Percentiles rank a stretch among this genome's conserved stretches.
phyloP scores from a whole-genome alignment of 495 filamentous ascomycete genomes.

The Parathielavia hyrcaniae region DNA sequence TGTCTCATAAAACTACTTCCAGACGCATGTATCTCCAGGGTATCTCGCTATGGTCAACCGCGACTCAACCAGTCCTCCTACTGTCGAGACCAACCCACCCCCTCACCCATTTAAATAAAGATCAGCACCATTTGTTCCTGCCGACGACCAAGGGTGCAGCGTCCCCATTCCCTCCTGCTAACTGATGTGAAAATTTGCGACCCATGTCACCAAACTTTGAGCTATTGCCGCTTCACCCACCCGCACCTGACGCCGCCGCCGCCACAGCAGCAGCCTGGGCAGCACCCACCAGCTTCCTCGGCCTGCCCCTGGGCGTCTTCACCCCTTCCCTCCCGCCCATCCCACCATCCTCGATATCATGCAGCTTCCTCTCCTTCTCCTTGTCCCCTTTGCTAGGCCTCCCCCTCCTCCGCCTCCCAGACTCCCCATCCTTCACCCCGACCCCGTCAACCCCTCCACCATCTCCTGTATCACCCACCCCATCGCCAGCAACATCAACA shows the following conservation, averaged over 20 bases:
- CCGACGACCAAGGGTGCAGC: too few species aligned
- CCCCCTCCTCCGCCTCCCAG: background rate
- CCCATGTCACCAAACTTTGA: background rate
- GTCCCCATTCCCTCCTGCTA: background rate
- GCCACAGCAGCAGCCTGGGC: too few species aligned
- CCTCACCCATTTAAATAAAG: too few species aligned
- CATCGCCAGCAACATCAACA: background rate
- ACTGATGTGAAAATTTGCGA: background rate
- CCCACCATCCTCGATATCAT: background rate
- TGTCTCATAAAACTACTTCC: background rate
- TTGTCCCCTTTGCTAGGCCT: background rate
- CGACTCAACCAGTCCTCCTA: too few species aligned
- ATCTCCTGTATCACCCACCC: background rate
- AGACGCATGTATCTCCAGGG: background rate
- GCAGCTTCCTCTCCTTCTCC: background rate
- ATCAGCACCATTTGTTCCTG: too few species aligned
- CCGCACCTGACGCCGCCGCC: background rate
- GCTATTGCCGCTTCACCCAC: background rate
- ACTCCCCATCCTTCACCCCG: too few species aligned
- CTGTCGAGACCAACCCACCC: too few species aligned
- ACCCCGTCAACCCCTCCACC: too few species aligned
- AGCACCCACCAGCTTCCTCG: background rate
- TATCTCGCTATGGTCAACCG: too few species aligned
- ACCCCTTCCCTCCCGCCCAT: background rate
- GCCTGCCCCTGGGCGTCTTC: constrained; percentile 1